Evolutionary conservation across 2,329 filamentous ascomycete genomes (phyloP), one percentile per base, ranked within the genome.

Genomic region (Cladosporium sp.): DNA sequence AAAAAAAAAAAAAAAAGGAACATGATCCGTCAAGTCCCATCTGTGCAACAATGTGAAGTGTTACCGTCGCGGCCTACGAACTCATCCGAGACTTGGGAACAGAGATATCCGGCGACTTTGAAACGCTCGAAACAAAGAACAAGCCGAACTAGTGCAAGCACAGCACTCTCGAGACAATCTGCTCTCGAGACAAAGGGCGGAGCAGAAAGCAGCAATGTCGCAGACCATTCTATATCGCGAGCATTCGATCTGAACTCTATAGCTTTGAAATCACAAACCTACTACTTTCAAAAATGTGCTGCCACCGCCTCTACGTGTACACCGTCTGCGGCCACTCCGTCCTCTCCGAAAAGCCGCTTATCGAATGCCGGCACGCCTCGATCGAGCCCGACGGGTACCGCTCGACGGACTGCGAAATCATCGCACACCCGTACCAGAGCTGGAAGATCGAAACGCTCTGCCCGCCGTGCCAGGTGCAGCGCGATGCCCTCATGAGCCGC

Each of bases 231-330:
- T 18, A 12, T 33, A 21, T 31, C 52, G n/a, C n/a, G 40, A 11
- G 5, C 16, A 21, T 29, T 29, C 8, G 21, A 12, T 31, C 18
- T 23, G 14, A 7, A 46, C 10, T 21, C 40, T 46, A 21, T 44
- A n/a, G 7, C 16, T 31, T 16, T 1, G 1, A 31, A 55, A 55
- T 3, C 8, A 16, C 14, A 14, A 33, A 21, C 33, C 11, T 1
- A 33, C 3, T 18, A 2, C 23, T 26, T 26, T 23, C 40, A 35
- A 21, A 5, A 28, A 82, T 82, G 80, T 81, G 80, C 72, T 80
- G 78, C 68, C 78, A 81, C 69, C 76, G 73, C 46, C 74, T 79
- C 35, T 77, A 74, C 71, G 77, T 81, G 65, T 81, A 79, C 70
- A 66, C 75, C 8, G 75, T 72, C 35, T 82, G 80, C 72, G 80